These are phyloP conservation scores for Talaromyces sp. DNA, from an alignment of 2,329 filamentous ascomycete genomes.

Conservation along the genomic window DNA sequence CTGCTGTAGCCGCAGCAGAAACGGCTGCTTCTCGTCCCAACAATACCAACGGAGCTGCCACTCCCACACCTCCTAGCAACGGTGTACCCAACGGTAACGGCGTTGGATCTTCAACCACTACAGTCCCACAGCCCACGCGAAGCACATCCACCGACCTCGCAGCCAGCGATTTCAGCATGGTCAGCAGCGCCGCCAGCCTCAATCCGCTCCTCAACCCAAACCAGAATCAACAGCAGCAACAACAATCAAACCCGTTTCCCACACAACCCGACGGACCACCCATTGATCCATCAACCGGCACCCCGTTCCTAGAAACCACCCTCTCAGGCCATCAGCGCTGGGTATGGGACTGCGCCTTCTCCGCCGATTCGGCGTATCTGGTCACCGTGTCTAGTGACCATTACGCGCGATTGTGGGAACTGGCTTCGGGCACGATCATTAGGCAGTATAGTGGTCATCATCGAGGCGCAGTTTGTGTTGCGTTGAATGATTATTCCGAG, in stretches of 20 bases:
- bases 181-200: conserved; percentile 4
- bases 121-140: neutral
- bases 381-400: conserved; percentile 93
- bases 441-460: conserved; percentile 95
- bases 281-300: conserved; percentile 45
- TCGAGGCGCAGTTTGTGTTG: conserved; percentile 85
- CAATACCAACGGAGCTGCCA: conserved; percentile 12
- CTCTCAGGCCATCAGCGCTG: conserved; percentile 88
- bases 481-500: conserved; percentile 75
- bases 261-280: conserved; percentile 39
- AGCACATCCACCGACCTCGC: conserved; percentile 14
- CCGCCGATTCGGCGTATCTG: conserved; percentile 85
- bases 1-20: conserved; percentile 35
- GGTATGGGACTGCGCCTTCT: conserved; percentile 98
- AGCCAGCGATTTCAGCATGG: conserved; percentile 17
- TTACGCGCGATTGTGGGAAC: conserved; percentile 87
- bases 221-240: conserved; percentile 21
- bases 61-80: neutral
- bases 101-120: neutral
- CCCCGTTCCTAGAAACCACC: conserved; percentile 78
- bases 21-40: conserved; percentile 17
- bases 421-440: conserved; percentile 82
- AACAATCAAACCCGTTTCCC: conserved; percentile 27
- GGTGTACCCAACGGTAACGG: conserved; percentile 4
- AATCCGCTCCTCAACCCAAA: conserved; percentile 23